These are phyloP conservation scores for Beauveria asiatica DNA, from an alignment of 2,329 filamentous ascomycete genomes.

Conservation along the genomic window DNA sequence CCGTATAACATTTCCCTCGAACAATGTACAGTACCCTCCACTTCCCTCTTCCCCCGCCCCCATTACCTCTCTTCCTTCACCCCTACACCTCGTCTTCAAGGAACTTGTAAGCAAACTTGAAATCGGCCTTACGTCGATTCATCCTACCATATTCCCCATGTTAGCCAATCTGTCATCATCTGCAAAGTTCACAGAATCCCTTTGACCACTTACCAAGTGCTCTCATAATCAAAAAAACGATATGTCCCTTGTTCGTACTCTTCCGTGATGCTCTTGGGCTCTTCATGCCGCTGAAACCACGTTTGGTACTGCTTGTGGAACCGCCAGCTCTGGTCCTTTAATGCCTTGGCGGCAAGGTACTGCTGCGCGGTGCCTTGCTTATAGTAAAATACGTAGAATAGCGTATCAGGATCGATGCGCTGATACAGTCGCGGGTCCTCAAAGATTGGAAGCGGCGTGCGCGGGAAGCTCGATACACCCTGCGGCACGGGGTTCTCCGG, in stretches of 20 bases:
- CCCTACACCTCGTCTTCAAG: constrained; percentile 78
- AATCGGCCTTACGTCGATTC: constrained; percentile 95
- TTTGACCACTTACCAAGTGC: constrained; percentile 69
- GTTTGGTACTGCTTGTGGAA: constrained; percentile 99
- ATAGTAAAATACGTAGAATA: constrained; percentile 99
- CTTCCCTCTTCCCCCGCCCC: background rate
- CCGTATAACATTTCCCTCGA: constrained; percentile 1
- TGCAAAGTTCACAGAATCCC: background rate
- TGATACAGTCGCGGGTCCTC: constrained; percentile 83
- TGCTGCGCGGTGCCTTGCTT: constrained; percentile 94
- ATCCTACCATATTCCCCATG: constrained; percentile 54
- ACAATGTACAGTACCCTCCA: constrained; percentile 5
- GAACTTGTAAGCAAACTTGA: constrained; percentile 97
- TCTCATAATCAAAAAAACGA: constrained; percentile 98
- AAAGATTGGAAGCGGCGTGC: constrained; percentile 84
- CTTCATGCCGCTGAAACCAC: constrained; percentile 97
- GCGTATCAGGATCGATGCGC: constrained; percentile 85
- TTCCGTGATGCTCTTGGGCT: constrained; percentile 97
- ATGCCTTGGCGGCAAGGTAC: constrained; percentile 87
- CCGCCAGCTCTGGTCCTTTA: constrained; percentile 97
- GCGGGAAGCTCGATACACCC: constrained; percentile 76
- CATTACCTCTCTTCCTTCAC: background rate
- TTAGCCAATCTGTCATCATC: background rate
- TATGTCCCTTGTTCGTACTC: constrained; percentile 99
- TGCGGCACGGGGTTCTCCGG: constrained; percentile 70